Conservation (phyloP, 1,284 basidiomycete species). For the Sanghuangporus baumii region DNA sequence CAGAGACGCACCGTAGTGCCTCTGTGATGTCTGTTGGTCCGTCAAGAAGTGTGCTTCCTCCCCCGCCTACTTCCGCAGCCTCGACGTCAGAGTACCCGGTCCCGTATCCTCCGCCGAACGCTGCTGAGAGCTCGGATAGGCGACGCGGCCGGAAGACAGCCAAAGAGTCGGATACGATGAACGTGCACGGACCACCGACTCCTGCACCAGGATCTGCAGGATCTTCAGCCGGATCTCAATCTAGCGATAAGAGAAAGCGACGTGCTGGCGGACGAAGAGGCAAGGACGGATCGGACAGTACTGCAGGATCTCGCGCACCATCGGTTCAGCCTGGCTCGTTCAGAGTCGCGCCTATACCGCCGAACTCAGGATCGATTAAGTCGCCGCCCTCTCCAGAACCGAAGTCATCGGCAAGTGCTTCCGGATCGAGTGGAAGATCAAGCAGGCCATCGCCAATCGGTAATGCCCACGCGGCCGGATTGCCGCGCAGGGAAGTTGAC, state of each 20-base stretch:
- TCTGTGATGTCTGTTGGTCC: conserved; percentile 1
- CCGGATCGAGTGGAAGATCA: conserved; percentile 44
- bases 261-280: background rate
- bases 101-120: background rate
- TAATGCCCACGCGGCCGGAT: conserved; percentile 36
- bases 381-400: conserved; percentile 49
- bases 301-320: conserved; percentile 18
- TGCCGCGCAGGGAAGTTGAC: conserved; percentile 62
- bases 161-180: conserved; percentile 10
- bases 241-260: conserved; percentile 11
- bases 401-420: conserved; percentile 49
- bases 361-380: conserved; percentile 32
- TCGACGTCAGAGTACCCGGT: conserved; percentile 8
- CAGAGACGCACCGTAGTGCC: conserved; percentile 8
- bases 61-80: background rate
- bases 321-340: conserved; percentile 28
- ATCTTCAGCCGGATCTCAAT: conserved; percentile 3
- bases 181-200: conserved; percentile 10
- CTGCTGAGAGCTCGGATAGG: conserved; percentile 1
- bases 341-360: conserved; percentile 32
- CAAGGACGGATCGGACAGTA: conserved; percentile 22
- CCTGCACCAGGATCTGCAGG: conserved; percentile 9
- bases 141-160: conserved; percentile 6
- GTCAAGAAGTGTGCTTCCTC: background rate
- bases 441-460: conserved; percentile 65